Conservation (phyloP, 345 rosid species). For the Sisymbrium altissimum region DNA sequence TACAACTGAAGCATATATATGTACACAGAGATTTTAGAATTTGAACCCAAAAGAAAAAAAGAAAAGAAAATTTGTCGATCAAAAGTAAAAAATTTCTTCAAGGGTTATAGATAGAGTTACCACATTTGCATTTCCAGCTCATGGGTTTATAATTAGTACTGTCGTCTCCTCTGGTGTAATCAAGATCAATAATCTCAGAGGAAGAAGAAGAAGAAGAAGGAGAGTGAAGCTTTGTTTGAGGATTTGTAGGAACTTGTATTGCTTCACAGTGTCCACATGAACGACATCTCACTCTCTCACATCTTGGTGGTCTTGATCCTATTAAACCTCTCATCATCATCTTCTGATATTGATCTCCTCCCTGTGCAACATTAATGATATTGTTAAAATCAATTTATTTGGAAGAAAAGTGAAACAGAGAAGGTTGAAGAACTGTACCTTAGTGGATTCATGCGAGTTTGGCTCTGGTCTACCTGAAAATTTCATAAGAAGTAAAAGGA, state of each 20-base stretch:
- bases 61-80: not conserved
- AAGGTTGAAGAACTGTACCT: slow-evolving; percentile 35
- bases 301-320: slow-evolving; percentile 90
- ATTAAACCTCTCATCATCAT: slow-evolving; percentile 52
- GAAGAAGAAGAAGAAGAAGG: slow-evolving; percentile 26
- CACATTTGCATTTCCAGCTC: slow-evolving; percentile 99
- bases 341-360: slow-evolving; percentile 28
- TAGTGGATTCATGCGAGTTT: slow-evolving; percentile 29
- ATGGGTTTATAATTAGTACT: slow-evolving; percentile 78
- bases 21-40: slow-evolving; percentile 15
- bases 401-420: not conserved
- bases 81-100: slow-evolving; percentile 26
- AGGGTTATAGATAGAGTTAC: slow-evolving; percentile 81
- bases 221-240: slow-evolving; percentile 35
- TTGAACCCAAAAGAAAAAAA: not conserved
- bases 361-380: not conserved
- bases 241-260: slow-evolving; percentile 86
- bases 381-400: not conserved
- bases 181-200: slow-evolving; percentile 21
- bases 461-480: slow-evolving; percentile 59
- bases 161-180: slow-evolving; percentile 61
- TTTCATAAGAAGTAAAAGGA: slow-evolving; percentile 11
- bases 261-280: slow-evolving; percentile 81
- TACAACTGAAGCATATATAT: slow-evolving; percentile 25
- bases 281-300: slow-evolving; percentile 70